Percentiles rank a stretch among this genome's conserved stretches.
These are phyloP conservation scores for Globisporangium mamillatum DNA, from an alignment of 352 stramenopile species.

Conservation along the genomic window DNA sequence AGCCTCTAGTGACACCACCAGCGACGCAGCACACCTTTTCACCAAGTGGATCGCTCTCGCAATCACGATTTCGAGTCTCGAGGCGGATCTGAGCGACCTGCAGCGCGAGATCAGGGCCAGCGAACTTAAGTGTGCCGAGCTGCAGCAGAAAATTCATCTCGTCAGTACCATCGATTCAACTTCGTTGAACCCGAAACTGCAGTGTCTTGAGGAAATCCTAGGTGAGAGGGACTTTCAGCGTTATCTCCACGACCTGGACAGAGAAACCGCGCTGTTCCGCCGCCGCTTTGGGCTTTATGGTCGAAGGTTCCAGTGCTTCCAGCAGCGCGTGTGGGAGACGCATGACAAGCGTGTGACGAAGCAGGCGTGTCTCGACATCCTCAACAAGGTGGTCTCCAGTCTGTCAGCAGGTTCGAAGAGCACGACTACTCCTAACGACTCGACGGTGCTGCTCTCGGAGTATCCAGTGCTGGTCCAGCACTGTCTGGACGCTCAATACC, in stretches of 20 bases:
- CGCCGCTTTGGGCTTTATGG: constrained; percentile 35
- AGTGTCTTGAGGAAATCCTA: constrained; percentile 54
- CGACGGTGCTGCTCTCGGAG: constrained; percentile 33
- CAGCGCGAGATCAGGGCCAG: constrained; percentile 22
- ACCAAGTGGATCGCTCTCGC: constrained; percentile 26
- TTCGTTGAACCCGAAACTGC: constrained; percentile 38
- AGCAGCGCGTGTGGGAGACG: constrained; percentile 21
- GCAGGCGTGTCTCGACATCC: constrained; percentile 13
- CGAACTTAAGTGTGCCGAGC: constrained; percentile 18
- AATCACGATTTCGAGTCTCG: constrained; percentile 11
- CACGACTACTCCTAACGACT: not conserved
- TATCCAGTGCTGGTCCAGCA: constrained; percentile 51
- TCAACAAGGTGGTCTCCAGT: constrained; percentile 9
- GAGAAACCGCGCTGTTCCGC: constrained; percentile 34
- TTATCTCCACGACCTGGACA: constrained; percentile 45
- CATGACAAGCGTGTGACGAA: constrained; percentile 10
- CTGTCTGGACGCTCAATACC: constrained; percentile 28
- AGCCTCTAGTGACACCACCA: too few relatives aligned
- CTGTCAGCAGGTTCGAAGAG: not conserved
- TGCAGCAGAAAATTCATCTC: constrained; percentile 14
- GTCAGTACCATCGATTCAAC: not conserved
- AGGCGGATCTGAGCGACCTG: constrained; percentile 19
- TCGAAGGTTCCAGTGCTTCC: constrained; percentile 16
- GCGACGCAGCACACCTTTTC: constrained; percentile 13
- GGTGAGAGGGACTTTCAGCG: constrained; percentile 32